A percentile compares a stretch with the other conserved stretches of the same genome.
Evolutionary conservation across 768 basidiomycete species (phyloP).

Genomic region (Hygrocybe punicea): DNA sequence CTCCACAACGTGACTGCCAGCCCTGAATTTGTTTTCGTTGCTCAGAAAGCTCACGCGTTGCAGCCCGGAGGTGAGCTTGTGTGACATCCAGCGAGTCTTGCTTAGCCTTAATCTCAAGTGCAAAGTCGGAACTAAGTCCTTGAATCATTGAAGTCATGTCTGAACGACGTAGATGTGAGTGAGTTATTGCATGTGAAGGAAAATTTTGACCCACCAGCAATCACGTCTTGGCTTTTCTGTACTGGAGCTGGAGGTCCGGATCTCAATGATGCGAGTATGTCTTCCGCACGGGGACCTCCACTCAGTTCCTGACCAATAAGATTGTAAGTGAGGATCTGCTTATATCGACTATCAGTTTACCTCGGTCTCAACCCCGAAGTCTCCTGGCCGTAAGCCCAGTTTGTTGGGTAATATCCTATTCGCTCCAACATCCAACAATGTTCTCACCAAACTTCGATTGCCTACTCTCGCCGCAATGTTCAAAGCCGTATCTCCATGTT

Average conservation of each 20-base stretch:
- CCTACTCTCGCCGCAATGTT: slow-evolving; percentile 95
- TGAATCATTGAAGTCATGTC: slow-evolving; percentile 88
- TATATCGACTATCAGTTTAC: slow-evolving; percentile 40
- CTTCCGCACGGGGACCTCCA: slow-evolving; percentile 70
- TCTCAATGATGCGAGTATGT: slow-evolving; percentile 70
- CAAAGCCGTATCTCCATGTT: slow-evolving; percentile 92
- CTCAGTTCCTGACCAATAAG: slow-evolving; percentile 54
- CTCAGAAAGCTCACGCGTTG: slow-evolving; percentile 87
- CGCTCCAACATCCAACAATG: slow-evolving; percentile 88
- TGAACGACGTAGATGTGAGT: slow-evolving; percentile 27
- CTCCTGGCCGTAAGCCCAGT: slow-evolving; percentile 85
- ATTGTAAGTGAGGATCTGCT: background rate
- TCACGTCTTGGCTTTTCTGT: slow-evolving; percentile 86
- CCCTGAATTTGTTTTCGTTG: slow-evolving; percentile 79
- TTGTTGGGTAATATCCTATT: slow-evolving; percentile 89
- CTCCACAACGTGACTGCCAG: slow-evolving; percentile 69
- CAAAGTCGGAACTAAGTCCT: slow-evolving; percentile 72
- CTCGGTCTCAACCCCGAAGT: slow-evolving; percentile 93
- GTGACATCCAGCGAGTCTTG: slow-evolving; percentile 85
- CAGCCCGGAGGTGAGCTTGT: slow-evolving; percentile 80
- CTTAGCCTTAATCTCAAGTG: slow-evolving; percentile 78
- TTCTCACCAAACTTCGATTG: slow-evolving; percentile 79
- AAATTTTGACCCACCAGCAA: slow-evolving; percentile 50
- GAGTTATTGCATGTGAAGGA: background rate
- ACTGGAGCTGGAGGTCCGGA: slow-evolving; percentile 72